phyloP scores from a whole-genome alignment of 2,329 filamentous ascomycete species.

The Trichoderma breve region DNA sequence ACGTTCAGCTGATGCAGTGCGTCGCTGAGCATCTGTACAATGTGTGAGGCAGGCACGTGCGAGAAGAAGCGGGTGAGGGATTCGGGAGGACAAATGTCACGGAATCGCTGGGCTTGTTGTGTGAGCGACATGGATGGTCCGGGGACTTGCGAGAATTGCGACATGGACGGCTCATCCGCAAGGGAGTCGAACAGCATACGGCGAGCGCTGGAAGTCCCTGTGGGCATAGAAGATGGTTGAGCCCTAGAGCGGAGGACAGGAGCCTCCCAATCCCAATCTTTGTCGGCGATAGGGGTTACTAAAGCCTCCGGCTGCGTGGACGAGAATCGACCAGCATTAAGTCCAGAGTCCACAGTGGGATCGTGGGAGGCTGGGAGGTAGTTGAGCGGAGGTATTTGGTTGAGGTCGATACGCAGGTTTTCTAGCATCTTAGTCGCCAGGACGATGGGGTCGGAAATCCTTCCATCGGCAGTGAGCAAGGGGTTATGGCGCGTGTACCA shows the following conservation, averaged over 20 bases:
- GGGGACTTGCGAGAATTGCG: slow-evolving; percentile 78
- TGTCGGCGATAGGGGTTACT: slow-evolving; percentile 65
- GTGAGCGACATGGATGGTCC: slow-evolving; percentile 80
- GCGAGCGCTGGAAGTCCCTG: slow-evolving; percentile 34
- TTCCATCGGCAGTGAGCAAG: slow-evolving; percentile 71
- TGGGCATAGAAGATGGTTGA: slow-evolving; percentile 38
- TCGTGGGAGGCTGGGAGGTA: slow-evolving; percentile 42
- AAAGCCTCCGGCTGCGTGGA: slow-evolving; percentile 82
- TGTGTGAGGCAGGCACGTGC: slow-evolving; percentile 67
- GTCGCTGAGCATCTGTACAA: slow-evolving; percentile 76
- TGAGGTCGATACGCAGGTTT: slow-evolving; percentile 84
- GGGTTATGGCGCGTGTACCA: slow-evolving; percentile 88
- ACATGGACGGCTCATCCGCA: slow-evolving; percentile 80
- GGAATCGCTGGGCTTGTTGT: slow-evolving; percentile 83
- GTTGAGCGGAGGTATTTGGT: slow-evolving; percentile 54
- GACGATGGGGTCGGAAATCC: slow-evolving; percentile 72
- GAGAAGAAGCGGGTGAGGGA: slow-evolving; percentile 92
- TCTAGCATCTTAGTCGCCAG: slow-evolving; percentile 96
- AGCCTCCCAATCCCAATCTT: slow-evolving; percentile 84
- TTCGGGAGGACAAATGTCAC: slow-evolving; percentile 85
- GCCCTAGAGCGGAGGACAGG: slow-evolving; percentile 58
- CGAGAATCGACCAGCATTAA: slow-evolving; percentile 55
- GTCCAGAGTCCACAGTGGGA: slow-evolving; percentile 67
- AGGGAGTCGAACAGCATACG: slow-evolving; percentile 60
- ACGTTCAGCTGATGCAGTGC: slow-evolving; percentile 84